Base-by-base conservation (phyloP, 305 asterid genomes). In the Withania somnifera region DNA sequence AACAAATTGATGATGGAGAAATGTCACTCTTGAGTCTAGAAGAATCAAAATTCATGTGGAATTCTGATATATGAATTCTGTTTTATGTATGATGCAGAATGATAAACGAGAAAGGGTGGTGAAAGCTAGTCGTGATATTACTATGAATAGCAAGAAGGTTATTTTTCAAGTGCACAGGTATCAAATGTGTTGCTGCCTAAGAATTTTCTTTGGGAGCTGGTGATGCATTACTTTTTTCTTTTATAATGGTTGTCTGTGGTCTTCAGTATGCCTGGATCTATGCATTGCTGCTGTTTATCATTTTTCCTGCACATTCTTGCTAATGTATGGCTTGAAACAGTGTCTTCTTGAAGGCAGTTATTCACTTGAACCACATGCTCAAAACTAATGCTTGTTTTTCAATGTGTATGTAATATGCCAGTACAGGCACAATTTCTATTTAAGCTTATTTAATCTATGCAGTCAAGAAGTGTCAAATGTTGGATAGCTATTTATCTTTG, bases 91-190 rank as follows among this genome's bases (percentile, higher is more conserved):
- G 78, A 32, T 78, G 83, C 89, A 95, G 99, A 94, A 95, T 82
- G 98, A 95, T 9, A 95, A 93, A 85, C 87, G 98, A 50, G 98
- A 95, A 88, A 87, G 97, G 83, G 91, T 95, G 79, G 98, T 95
- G 83, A 95, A 94, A 87, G 99, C 98, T 52, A 95, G 99, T 84
- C 92, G 99, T 19, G 99, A 95, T 82, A 81, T 94, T 81, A 95
- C 99, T 24, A 94, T 91, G 92, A 94, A 91, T 78, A 95, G 98
- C 89, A 95, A 95, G 86, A 94, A 95, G 85, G 99, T 92, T 85
- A 94, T 94, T 83, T 95, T 94, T 85, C 99, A 95, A 88, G 99
- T 94, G 87, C 98, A 93, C 83, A 93, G 98, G 99, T 95, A 88
- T 86, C 79, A 81, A 22, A 79, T 81, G n/a, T 69, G 53, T 52